These are phyloP conservation scores for Suillus luteus DNA, from an alignment of 768 basidiomycete species.

Conservation along the genomic window DNA sequence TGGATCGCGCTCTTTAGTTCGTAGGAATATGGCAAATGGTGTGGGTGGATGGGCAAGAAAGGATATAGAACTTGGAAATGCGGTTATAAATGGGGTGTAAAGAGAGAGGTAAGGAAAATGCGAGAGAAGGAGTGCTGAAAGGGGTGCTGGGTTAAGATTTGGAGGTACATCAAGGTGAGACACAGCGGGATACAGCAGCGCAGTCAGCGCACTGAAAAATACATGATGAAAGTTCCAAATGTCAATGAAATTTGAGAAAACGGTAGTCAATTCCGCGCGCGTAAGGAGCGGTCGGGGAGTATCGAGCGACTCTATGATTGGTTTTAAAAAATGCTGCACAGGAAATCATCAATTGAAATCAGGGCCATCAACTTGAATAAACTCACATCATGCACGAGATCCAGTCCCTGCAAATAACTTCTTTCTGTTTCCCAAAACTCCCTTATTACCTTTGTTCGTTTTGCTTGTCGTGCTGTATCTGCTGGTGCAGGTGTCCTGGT, in stretches of 20 bases:
- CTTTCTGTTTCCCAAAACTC: slow-evolving; percentile 84
- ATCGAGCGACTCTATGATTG: slow-evolving; percentile 76
- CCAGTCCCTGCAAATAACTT: slow-evolving; percentile 79
- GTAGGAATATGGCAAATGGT: slow-evolving; percentile 64
- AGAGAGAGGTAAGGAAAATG: slow-evolving; percentile 90
- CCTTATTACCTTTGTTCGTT: slow-evolving; percentile 67
- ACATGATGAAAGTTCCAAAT: slow-evolving; percentile 88
- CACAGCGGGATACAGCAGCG: slow-evolving; percentile 32
- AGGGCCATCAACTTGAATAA: not conserved
- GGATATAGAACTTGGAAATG: slow-evolving; percentile 68
- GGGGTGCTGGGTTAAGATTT: slow-evolving; percentile 38
- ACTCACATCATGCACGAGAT: slow-evolving; percentile 78
- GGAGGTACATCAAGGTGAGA: slow-evolving; percentile 14
- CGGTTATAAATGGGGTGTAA: slow-evolving; percentile 82
- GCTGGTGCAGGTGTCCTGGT: slow-evolving; percentile 30
- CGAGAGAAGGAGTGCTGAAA: slow-evolving; percentile 65
- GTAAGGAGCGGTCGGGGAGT: slow-evolving; percentile 67
- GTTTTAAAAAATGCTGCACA: slow-evolving; percentile 77
- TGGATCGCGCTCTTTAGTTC: slow-evolving; percentile 65
- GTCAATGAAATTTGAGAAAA: slow-evolving; percentile 90
- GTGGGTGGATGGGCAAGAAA: slow-evolving; percentile 42
- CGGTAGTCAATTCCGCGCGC: slow-evolving; percentile 64
- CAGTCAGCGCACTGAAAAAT: slow-evolving; percentile 63
- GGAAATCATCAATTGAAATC: slow-evolving; percentile 14
- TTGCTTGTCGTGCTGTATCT: slow-evolving; percentile 53